Base-by-base conservation (phyloP, 2,329 filamentous ascomycete species). In the Zymoseptoria pseudotritici region DNA sequence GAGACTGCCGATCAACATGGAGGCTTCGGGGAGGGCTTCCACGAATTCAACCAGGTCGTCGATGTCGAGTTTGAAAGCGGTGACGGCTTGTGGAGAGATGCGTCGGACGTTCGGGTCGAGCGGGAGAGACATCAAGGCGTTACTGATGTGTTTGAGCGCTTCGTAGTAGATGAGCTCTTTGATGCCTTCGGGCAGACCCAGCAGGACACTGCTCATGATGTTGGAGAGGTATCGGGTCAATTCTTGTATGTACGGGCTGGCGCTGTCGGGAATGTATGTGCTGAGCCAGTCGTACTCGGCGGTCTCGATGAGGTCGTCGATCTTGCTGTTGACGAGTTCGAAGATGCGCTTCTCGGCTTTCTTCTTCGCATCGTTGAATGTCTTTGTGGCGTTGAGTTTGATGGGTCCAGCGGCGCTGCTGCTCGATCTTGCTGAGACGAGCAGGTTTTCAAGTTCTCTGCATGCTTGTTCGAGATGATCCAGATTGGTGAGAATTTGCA, bases 111-210 rank as follows among this genome's bases (percentile, higher is more conserved):
- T 84, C 0, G 86, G 78, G 10, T 91, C 88, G 49, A 97, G 81
- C 0, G 91, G 90, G 9, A 96, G 83, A 22, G 60, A n/a, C 49
- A 71, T 66, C 26, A 73, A 69, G 26, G 67, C 66, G 63, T 89
- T 89, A 3, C 90, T 88, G 1, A 94, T 91, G 74, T 99, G 94
- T 58, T 87, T 91, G 42, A 99, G 82, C 0, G 94, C 94, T 72
- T 97, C 94, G 71, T 96, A 97, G 77, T 99, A 97, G 68, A 99
- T 96, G 58, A 97, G 85, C 73, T 96, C 91, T 73, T 97, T 97
- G 75, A 99, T 97, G 70, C 96, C 90, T 29, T 91, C 86, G 0
- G 95, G 94, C n/a, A 99, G 79, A 1, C 92, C 93, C 2, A 99
- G 82, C 4, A 99, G 82, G 0, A 95, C 96, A 0, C 90, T 94